Conservation (phyloP, 768 basidiomycete genomes). For the Psilocybe tampanensis region DNA sequence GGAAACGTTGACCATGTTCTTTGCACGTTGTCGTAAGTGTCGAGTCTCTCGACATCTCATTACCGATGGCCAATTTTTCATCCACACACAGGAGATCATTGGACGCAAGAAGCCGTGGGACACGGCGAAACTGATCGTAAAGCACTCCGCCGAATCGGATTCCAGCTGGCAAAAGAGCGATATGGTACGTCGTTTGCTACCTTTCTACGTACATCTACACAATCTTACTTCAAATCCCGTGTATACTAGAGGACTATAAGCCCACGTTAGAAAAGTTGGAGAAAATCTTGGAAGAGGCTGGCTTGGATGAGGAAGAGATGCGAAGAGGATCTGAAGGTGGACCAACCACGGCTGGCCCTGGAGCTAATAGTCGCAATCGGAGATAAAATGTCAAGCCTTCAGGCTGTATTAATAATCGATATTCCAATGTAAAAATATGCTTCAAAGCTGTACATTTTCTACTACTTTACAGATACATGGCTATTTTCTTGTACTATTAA, state of each 20-base stretch:
- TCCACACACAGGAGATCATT: conserved; percentile 61
- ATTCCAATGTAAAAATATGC: background rate
- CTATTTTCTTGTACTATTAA: too few species aligned
- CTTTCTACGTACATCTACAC: background rate
- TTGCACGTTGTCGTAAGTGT: conserved; percentile 74
- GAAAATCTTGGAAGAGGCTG: conserved; percentile 81
- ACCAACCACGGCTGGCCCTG: conserved; percentile 31
- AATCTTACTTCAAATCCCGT: background rate
- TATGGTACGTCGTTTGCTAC: conserved; percentile 56
- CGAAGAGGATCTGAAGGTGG: conserved; percentile 52
- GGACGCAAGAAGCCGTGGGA: conserved; percentile 72
- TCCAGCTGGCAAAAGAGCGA: conserved; percentile 69
- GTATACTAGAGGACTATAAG: conserved; percentile 68
- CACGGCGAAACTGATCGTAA: conserved; percentile 74
- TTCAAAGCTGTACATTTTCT: too few species aligned
- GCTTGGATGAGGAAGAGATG: conserved; percentile 85
- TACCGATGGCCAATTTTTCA: background rate
- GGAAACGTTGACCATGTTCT: conserved; percentile 83
- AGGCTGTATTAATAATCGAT: background rate
- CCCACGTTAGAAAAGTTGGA: conserved; percentile 83
- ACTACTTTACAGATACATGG: too few species aligned
- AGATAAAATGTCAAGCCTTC: conserved; percentile 32
- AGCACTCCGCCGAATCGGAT: conserved; percentile 75
- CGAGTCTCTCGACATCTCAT: background rate
- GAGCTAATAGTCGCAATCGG: conserved; percentile 56